phyloP scores from a whole-genome alignment of 495 filamentous ascomycete species.

The Cercophora samala region DNA sequence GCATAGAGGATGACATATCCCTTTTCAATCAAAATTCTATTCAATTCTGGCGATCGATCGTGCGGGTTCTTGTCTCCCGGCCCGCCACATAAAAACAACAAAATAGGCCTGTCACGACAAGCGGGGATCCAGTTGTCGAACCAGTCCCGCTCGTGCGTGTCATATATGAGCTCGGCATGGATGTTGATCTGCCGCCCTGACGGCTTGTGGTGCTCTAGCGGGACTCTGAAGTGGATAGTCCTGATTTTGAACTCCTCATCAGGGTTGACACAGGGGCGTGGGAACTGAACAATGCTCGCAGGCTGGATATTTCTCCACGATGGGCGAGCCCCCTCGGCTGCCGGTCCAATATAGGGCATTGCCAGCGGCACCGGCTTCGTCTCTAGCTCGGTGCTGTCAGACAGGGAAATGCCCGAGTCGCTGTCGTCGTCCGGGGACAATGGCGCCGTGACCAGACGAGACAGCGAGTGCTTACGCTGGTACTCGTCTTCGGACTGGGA shows the following conservation, averaged over 20 bases:
- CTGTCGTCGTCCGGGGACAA: neutral
- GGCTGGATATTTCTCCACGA: neutral
- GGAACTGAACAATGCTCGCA: neutral
- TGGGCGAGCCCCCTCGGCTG: too few relatives aligned
- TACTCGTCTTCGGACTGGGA: neutral
- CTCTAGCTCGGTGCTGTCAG: neutral
- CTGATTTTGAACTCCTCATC: neutral
- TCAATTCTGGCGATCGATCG: slow-evolving; percentile 58
- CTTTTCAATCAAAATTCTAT: slow-evolving; percentile 60
- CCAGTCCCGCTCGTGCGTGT: neutral
- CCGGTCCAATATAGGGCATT: neutral
- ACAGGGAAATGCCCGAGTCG: neutral
- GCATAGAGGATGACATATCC: slow-evolving; percentile 79
- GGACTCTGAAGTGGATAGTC: slow-evolving; percentile 20
- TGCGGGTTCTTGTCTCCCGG: slow-evolving; percentile 67
- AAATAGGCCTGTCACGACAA: neutral
- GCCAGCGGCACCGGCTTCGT: neutral
- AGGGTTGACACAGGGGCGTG: neutral
- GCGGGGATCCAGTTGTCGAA: neutral
- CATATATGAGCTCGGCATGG: slow-evolving; percentile 23
- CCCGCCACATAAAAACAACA: slow-evolving; percentile 61
- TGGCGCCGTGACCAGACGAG: neutral
- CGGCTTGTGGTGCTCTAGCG: slow-evolving; percentile 19
- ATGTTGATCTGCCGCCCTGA: neutral
- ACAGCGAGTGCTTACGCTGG: neutral